Base-by-base conservation (phyloP, 1,139 yeast genomes). In the Suhomyces atakaporum region DNA sequence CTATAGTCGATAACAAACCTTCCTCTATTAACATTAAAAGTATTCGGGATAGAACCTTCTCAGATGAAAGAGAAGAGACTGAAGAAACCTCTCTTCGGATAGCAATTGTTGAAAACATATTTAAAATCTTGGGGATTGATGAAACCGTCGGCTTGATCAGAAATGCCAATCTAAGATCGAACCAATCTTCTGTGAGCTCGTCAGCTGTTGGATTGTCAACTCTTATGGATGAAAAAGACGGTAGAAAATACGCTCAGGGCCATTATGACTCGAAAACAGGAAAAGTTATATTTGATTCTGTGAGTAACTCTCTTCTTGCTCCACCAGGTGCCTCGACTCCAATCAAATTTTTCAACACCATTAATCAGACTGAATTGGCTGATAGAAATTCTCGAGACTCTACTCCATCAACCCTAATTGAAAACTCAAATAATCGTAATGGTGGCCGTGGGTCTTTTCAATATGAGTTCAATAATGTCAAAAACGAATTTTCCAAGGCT, bases 21-120 rank as follows among this genome's bases (percentile, higher is more conserved):
- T 23, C 40, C 5, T 29, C 38, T 1, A 21, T 14, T 12, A 33
- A 36, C 16, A 20, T 41, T 11, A 38, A 58, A 14, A 66, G 63
- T n/a, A 44, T 62, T 3, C 55, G 63, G 25, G 66, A 64, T 22
- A 55, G 73, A 24, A 59, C 65, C 1, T 79, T 82, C 41, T 74
- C 81, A 8, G 79, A 77, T 20, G 82, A 80, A 31, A 49, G 60
- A 7, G 88, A 84, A 44, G 95, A 86, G 49, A 81, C 86, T 0
- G 94, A 86, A 46, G 95, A 87, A 33, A 68, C 80, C 0, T 75
- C 87, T 0, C 61, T 87, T 27, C 69, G 89, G 30, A 67, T 75
- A 20, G 89, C 95, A 0, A 62, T 92, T 3, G 77, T 84, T 5
- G 96, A 87, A 48, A 83, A 81, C 27, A 76, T 92, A 38, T 85